These are phyloP conservation scores for Stereocaulon alpinum DNA, from an alignment of 495 filamentous ascomycete species.

Conservation along the genomic window DNA sequence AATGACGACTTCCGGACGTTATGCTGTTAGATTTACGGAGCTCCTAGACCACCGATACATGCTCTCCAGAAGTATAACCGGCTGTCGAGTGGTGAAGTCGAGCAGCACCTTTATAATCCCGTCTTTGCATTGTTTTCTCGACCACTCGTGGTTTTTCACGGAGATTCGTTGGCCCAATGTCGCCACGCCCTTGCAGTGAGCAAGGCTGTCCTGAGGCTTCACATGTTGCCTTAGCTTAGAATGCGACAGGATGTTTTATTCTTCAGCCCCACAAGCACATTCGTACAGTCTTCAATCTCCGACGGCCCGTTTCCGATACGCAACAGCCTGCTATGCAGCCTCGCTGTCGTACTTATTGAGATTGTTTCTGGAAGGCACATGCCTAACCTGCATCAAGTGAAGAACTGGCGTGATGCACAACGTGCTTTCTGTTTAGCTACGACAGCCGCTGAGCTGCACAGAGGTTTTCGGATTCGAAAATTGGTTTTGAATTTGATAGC, in stretches of 20 bases:
- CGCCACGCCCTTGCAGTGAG: neutral
- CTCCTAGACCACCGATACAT: neutral
- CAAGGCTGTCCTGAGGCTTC: neutral
- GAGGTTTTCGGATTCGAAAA: too few relatives aligned
- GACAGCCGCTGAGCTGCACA: too few relatives aligned
- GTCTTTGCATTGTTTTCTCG: neutral
- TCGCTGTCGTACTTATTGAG: neutral
- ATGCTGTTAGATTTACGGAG: neutral
- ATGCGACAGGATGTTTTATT: neutral
- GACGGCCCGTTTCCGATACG: neutral
- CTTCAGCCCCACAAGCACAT: neutral
- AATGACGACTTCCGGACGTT: neutral
- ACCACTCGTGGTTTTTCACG: too few relatives aligned
- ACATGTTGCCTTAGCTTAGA: neutral
- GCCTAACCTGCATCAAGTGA: neutral
- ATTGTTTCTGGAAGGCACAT: neutral
- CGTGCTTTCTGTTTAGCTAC: neutral
- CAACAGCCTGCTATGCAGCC: neutral
- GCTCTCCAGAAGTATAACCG: neutral
- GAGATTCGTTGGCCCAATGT: neutral
- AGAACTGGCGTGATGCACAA: neutral
- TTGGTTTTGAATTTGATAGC: neutral
- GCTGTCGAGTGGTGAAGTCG: neutral
- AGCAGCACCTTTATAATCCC: neutral
- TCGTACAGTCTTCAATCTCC: neutral